Base-by-base conservation (phyloP, 2,329 filamentous ascomycete species). In the Penicillium sp. region DNA sequence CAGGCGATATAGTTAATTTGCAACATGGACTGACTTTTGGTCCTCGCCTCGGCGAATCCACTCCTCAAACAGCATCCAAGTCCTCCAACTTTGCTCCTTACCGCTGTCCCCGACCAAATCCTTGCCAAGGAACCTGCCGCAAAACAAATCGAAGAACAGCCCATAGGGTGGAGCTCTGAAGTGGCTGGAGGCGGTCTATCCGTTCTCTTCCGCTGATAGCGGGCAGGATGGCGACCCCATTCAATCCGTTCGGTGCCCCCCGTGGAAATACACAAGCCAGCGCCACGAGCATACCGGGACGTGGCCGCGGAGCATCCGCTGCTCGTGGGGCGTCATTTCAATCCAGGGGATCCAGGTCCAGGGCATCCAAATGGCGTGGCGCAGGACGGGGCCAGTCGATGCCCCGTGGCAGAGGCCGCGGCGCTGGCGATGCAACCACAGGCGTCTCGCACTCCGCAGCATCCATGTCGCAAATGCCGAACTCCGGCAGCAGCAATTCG, bases 181-280 rank as follows among this genome's bases (percentile, higher is more conserved):
- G 42, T 44, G 47, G 51, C 49, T 57, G 62, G 50, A 46, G 48
- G 46, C 24, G 54, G 59, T 50, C 50, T 47, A 50, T 57, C 53
- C 56, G 53, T 53, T 57, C 45, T 54, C 46, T 51, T 47, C 55
- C 58, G 61, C 61, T 62, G 43, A 51, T 49, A 41, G 56, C 61
- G 63, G 58, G 38, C 60, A 68, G 57, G 48, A 70, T 70, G 68
- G 62, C 65, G 54, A 60, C 60, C 52, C 62, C 65, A 36, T 58
- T 65, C 38, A 68, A 63, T 50, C 61, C 65, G 39, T 68, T 67
- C 55, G 57, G 54, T 45, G 59, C 61, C 28, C 56, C 56, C 48
- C 66, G 67, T 52, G 63, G 56, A 51, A 58, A 60, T 54, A 65
- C 62, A 44, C 54, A 57, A 44, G 54, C 44, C 18, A 42, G 42